These are phyloP conservation scores for Tolypocladium album DNA, from an alignment of 2,329 filamentous ascomycete species.

Conservation along the genomic window DNA sequence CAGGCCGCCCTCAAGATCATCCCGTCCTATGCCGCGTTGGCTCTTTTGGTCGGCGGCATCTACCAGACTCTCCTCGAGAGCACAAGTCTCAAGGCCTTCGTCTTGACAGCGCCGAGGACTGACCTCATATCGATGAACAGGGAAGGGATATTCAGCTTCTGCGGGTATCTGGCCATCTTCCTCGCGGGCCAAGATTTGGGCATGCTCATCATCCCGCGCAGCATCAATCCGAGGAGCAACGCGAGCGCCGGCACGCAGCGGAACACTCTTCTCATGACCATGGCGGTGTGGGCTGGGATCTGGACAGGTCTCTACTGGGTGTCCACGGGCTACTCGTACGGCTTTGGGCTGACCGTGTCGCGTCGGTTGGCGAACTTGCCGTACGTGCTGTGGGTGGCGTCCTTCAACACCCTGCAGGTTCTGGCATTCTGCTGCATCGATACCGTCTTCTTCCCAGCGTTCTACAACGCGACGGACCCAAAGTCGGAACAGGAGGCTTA, in stretches of 20 bases:
- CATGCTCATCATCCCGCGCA: conserved; percentile 62
- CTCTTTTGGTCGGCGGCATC: conserved; percentile 52
- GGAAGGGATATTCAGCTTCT: conserved; percentile 90
- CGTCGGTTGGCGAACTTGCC: conserved; percentile 86
- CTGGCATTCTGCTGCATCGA: conserved; percentile 71
- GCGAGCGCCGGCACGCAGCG: conserved; percentile 35
- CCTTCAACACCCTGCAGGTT: conserved; percentile 81
- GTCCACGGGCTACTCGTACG: conserved; percentile 57
- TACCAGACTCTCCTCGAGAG: conserved; percentile 72
- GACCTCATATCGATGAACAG: conserved; percentile 81
- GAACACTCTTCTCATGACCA: conserved; percentile 48
- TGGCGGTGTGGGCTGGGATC: conserved; percentile 52
- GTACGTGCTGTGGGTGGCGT: conserved; percentile 86
- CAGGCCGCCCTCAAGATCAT: conserved; percentile 60
- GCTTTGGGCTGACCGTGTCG: conserved; percentile 67
- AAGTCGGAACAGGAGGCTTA: conserved; percentile 54
- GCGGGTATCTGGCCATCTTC: conserved; percentile 91
- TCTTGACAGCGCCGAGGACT: conserved; percentile 70
- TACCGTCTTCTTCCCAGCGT: conserved; percentile 62
- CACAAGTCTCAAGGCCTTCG: conserved; percentile 69
- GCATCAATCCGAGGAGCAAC: conserved; percentile 30
- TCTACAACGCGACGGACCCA: conserved; percentile 46
- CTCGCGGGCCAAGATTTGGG: conserved; percentile 79
- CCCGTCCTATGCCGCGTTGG: conserved; percentile 67
- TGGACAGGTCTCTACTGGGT: conserved; percentile 65